phyloP scores from a whole-genome alignment of 352 stramenopile species.

The Phytophthora tubulina region DNA sequence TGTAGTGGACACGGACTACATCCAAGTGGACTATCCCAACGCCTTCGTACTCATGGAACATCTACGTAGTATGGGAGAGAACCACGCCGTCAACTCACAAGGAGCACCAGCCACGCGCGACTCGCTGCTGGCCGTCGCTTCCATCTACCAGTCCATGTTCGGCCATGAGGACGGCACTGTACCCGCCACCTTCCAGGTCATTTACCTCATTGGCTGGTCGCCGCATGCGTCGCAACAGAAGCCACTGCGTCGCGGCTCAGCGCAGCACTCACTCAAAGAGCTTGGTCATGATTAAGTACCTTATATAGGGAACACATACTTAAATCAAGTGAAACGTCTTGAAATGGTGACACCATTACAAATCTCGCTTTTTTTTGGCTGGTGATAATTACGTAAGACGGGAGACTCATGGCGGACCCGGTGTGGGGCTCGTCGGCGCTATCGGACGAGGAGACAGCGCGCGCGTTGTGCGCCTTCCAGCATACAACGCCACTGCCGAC shows the following conservation, averaged over 20 bases:
- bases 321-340: constrained; percentile 11
- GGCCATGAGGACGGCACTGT: constrained; percentile 89
- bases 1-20: constrained; percentile 96
- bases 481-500: constrained; percentile 14
- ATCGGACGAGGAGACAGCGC: constrained; percentile 45
- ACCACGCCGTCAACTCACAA: constrained; percentile 87
- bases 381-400: constrained; percentile 16
- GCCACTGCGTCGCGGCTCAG: constrained; percentile 85
- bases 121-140: constrained; percentile 93
- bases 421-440: constrained; percentile 36
- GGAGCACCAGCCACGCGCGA: constrained; percentile 85
- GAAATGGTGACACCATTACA: constrained; percentile 1
- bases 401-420: constrained; percentile 39
- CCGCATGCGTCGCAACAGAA: constrained; percentile 95
- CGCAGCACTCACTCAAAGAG: constrained; percentile 82
- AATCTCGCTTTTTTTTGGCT: constrained; percentile 6
- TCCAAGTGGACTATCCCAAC: constrained; percentile 95
- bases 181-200: constrained; percentile 96
- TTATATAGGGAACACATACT: constrained; percentile 15
- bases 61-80: constrained; percentile 96
- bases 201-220: constrained; percentile 99
- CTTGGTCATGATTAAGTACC: constrained; percentile 43
- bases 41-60: constrained; percentile 97
- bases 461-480: constrained; percentile 37
- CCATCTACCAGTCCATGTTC: constrained; percentile 96